These are phyloP conservation scores for Trichoderma simmonsii DNA, from an alignment of 2,329 filamentous ascomycete genomes.

Conservation along the genomic window DNA sequence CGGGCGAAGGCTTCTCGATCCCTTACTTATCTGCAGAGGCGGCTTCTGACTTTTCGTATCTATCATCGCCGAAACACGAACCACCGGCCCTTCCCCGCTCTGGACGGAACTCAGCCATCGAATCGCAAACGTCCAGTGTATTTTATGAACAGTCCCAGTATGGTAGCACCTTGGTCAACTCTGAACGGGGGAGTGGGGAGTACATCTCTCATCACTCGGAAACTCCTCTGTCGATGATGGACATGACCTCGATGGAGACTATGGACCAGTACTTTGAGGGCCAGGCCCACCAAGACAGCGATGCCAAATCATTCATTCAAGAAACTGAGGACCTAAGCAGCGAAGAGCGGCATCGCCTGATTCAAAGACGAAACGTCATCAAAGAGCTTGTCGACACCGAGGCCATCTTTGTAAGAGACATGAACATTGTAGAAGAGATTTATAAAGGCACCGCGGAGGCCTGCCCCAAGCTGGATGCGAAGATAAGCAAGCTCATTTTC, in stretches of 20 bases:
- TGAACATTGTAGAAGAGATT: constrained; percentile 97
- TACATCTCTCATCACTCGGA: constrained; percentile 42
- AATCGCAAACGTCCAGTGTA: constrained; percentile 42
- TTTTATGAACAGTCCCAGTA: constrained; percentile 39
- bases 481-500: constrained; percentile 88
- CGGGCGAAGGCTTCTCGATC: constrained; percentile 49
- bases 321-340: constrained; percentile 43
- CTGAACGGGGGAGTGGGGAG: constrained; percentile 46
- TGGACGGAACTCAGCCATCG: constrained; percentile 33
- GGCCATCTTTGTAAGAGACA: constrained; percentile 83
- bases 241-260: constrained; percentile 44
- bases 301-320: constrained; percentile 32
- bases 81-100: constrained; percentile 49
- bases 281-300: constrained; percentile 38
- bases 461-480: constrained; percentile 72
- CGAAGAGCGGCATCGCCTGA: constrained; percentile 67
- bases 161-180: constrained; percentile 42
- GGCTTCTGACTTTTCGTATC: constrained; percentile 29
- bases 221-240: constrained; percentile 44
- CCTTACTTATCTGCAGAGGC: constrained; percentile 41
- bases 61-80: constrained; percentile 47
- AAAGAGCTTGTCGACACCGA: constrained; percentile 94
- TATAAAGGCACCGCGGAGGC: constrained; percentile 91
- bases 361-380: constrained; percentile 78
- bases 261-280: constrained; percentile 40